Evolutionary conservation across 2,329 filamentous ascomycete genomes (phyloP), one percentile per base, ranked within the genome.

Genomic region (Emmonsiellopsis sp.): DNA sequence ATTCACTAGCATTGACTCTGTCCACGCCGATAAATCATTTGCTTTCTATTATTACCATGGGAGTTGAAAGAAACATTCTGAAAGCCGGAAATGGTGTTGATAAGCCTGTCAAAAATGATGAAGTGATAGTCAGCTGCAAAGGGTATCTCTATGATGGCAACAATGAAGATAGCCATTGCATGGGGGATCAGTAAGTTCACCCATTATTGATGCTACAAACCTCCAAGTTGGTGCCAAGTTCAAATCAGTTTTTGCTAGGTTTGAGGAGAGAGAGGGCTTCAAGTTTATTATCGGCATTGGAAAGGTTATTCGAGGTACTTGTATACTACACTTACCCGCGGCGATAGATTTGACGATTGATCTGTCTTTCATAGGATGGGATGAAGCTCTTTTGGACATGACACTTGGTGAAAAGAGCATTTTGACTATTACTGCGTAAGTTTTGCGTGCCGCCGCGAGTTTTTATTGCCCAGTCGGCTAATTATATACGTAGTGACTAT

Each of bases 381-480:
- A 89, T 65, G 84, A 95, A 73, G 90, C 86, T 61, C 90, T 97
- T 51, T 75, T 77, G 50, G 76, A 82, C 67, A 96, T 98, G 92
- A 85, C 85, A 68, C 77, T 95, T 55, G 91, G 92, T 69, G 92
- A 97, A 80, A 92, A 88, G 77, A 85, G 89, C 51, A 87, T 82
- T 51, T 79, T 98, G 60, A 86, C 84, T 62, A 96, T 96, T 67
- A 80, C 84, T 58, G 78, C 80, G 86, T 90, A 79, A 70, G 80
- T 56, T 26, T 16, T 42, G 8, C 40, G n/a, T 42, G 8, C 40
- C n/a, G 40, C n/a, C n/a, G n/a, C n/a, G 11, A 42, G 8, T 42
- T 42, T 42, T 16, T 42, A 16, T 16, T 42, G 40, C 40, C n/a
- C n/a, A 42, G 40, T 42, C 11, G n/a, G 40, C 40, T 42, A 42